Percentiles rank a stretch among this genome's conserved stretches.
Evolutionary conservation across 164 flowering plant genomes (phyloP).

Genomic region (Echeveria elegans): DNA sequence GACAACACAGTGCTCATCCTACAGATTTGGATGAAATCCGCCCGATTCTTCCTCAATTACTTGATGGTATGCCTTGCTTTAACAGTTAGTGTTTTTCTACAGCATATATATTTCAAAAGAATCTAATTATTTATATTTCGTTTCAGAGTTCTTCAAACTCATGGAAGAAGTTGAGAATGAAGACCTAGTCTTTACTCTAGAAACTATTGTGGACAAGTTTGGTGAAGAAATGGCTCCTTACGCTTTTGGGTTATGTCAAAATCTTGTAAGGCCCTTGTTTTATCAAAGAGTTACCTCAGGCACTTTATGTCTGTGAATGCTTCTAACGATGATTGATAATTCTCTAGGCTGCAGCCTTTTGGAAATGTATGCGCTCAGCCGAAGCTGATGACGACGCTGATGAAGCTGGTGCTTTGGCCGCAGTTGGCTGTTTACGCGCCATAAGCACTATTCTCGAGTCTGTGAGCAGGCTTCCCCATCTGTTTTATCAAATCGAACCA

Average conservation of each 20-base stretch:
- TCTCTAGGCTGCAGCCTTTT: conserved; percentile 87
- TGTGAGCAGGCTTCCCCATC: conserved; percentile 90
- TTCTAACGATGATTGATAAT: not conserved
- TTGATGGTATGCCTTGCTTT: conserved; percentile 51
- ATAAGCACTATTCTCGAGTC: conserved; percentile 98
- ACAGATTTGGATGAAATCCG: conserved; percentile 92
- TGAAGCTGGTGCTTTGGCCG: conserved; percentile 97
- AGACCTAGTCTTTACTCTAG: conserved; percentile 96
- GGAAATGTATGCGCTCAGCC: conserved; percentile 88
- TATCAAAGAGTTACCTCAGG: not conserved
- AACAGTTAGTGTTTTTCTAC: not conserved
- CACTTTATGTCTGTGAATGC: not conserved
- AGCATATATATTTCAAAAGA: not conserved
- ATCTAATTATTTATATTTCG: not conserved
- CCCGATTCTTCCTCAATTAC: conserved; percentile 92
- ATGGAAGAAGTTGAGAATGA: conserved; percentile 99
- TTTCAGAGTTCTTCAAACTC: conserved; percentile 85
- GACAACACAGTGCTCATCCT: not conserved
- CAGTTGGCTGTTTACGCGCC: conserved; percentile 99
- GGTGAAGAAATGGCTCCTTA: conserved; percentile 99
- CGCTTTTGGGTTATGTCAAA: conserved; percentile 96
- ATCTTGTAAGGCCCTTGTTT: conserved; percentile 47
- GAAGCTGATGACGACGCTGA: conserved; percentile 91
- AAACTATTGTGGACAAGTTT: conserved; percentile 97
- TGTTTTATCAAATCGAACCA: conserved; percentile 84